Base-by-base conservation (phyloP, 208 protist species). In the Leishmania turanica region DNA sequence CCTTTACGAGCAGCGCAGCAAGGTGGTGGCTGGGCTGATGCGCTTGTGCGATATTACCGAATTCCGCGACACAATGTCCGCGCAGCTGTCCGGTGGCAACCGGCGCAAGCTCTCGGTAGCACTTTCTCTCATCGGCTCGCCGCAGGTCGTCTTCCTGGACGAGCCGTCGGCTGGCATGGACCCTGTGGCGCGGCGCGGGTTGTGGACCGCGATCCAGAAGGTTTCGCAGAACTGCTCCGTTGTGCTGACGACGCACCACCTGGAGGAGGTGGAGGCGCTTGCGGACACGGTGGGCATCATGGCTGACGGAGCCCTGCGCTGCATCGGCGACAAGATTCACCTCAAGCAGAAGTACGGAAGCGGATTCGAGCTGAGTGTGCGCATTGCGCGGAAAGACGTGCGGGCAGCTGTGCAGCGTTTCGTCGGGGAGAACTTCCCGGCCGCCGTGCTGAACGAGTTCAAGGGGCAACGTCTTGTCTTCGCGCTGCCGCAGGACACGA, bases 201-300 rank as follows among this genome's bases (percentile, higher is more conserved):
- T 97, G 31, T 97, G 94, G 96, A 90, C 78, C 37, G 83, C 85
- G 9, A 93, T 92, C 66, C 87, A 93, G 78, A 75, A 74, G 85
- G 90, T 90, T 27, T 83, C 91, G 0, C 79, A 89, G 76, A 88
- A 91, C 81, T 94, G 91, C 88, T 90, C 93, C 42, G 88, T 96
- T 7, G 88, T 96, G 81, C 82, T 99, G 71, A 98, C 97, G 72
- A 98, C 97, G 74, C 97, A 99, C 82, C 95, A 98, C 75, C 88
- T 99, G 87, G 96, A 98, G 79, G 97, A 99, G 90, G 92, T 94
- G 80, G 96, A 98, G 84, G 94, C 91, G 5, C 83, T 99, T 15
- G 91, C 91, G 40, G 71, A 88, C 72, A 80, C 83, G 37, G 84
- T 97, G 34, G 93, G 88, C 27, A 97, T 98, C 70, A 97, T 98